phyloP scores from a whole-genome alignment of 2,329 filamentous ascomycete species.

The Alternaria dauci region DNA sequence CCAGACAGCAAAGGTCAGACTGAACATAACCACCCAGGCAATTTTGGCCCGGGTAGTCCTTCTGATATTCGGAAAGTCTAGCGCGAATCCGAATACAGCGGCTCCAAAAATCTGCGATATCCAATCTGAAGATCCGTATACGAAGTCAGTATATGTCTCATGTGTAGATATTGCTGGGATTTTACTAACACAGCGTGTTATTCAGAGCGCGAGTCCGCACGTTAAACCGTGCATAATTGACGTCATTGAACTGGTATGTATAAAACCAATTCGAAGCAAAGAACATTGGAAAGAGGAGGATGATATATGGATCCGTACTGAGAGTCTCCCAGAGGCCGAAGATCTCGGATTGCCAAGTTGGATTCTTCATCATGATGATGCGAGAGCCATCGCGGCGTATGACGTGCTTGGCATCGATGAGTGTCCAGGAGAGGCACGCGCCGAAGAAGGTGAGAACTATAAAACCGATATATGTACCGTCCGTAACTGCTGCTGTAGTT shows the following conservation, averaged over 20 bases:
- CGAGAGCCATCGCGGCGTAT: conserved; percentile 75
- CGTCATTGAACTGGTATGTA: conserved; percentile 76
- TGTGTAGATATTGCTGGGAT: background rate
- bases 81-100: conserved; percentile 70
- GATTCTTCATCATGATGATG: conserved; percentile 86
- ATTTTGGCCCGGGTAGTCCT: conserved; percentile 71
- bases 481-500: conserved; percentile 60
- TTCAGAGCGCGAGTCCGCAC: conserved; percentile 76
- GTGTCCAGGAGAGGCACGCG: conserved; percentile 70
- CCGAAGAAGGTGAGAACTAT: conserved; percentile 79
- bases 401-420: conserved; percentile 74
- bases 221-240: conserved; percentile 74
- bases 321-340: conserved; percentile 76
- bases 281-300: conserved; percentile 81
- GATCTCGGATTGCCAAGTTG: conserved; percentile 80
- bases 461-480: conserved; percentile 84
- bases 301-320: conserved; percentile 71
- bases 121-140: background rate
- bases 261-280: conserved; percentile 80
- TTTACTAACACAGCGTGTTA: conserved; percentile 73
- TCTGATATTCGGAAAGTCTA: conserved; percentile 65
- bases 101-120: conserved; percentile 75
- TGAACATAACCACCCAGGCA: conserved; percentile 67
- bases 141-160: background rate
- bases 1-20: conserved; percentile 78